Base-by-base conservation (phyloP, 345 rosid species). In the Brassica juncea region DNA sequence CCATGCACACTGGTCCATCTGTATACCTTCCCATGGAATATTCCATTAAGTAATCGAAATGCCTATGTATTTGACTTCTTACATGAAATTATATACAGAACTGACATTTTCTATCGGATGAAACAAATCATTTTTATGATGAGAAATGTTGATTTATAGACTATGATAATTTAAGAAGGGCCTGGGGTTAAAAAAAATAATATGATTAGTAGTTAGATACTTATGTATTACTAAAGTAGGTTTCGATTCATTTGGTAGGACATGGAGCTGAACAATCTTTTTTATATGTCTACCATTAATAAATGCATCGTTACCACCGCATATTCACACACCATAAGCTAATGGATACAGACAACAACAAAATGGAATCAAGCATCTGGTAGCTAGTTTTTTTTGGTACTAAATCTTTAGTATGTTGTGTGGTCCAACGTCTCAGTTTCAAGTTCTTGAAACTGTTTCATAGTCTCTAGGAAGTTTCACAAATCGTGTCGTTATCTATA, bases 1-100 rank as follows among this genome's bases (percentile, higher is more conserved):
- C 27, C 32, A 80, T 8, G 35, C 7, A 61, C 19, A 80, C 21
- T 69, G 59, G 71, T 74, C 82, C 79, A 80, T 62, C 71, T 80
- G 82, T 74, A 61, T 21, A 34, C 25, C 39, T 52, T 9, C 2
- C 32, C 39, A 59, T 52, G 57, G 57, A 52, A 74, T 74, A 80
- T 80, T 74, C 71, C 37, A 74, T 61, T n/a, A 2, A 19, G n/a
- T 52, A 52, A 68, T 68, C 49, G 73, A 63, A 67, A 23, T 23
- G 15, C 0, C 1, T 23, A 42, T 25, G 14, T 8, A 63, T 23
- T 12, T 67, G 5, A 11, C 28, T 42, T 9, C 23, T 47, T 47
- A 28, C 23, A 74, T 49, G 49, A 28, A 28, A 28, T 8, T 23
- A 58, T 4, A 23, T 44, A 73, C 19, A 39, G 37, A 63, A 74